These are phyloP conservation scores for Poa annua DNA, from an alignment of 176 grass and related monocot species.

Conservation along the genomic window DNA sequence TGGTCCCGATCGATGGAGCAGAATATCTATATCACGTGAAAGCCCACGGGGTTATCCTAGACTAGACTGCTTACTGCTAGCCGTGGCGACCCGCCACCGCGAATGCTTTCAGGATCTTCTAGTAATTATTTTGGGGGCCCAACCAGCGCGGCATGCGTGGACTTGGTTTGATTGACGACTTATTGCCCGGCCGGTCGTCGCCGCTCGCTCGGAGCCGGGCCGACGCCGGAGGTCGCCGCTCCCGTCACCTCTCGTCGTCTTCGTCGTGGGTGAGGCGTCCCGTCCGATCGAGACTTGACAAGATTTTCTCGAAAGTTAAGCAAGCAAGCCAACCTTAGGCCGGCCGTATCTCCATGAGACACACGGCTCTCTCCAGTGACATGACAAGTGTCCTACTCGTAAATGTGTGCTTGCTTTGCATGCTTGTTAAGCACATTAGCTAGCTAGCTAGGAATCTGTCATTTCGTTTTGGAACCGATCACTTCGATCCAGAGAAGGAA, in stretches of 20 bases:
- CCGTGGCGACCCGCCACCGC: slow-evolving; percentile 7
- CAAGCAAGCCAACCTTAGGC: neutral
- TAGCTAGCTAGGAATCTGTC: slow-evolving; percentile 2
- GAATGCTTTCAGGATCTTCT: neutral
- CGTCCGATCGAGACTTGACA: neutral
- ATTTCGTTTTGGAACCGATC: slow-evolving; percentile 5
- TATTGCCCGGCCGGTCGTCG: neutral
- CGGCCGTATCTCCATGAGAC: neutral
- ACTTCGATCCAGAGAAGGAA: neutral
- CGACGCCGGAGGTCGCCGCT: neutral
- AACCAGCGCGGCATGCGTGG: neutral
- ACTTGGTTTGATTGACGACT: neutral
- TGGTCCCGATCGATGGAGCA: neutral
- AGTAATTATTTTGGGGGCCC: neutral
- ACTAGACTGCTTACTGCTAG: neutral
- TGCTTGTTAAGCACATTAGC: neutral
- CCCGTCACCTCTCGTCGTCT: neutral
- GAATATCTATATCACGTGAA: neutral
- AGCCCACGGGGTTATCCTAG: neutral
- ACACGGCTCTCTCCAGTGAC: neutral
- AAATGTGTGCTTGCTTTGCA: neutral
- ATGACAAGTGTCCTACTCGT: neutral
- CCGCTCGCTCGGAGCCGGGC: neutral
- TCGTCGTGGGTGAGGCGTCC: slow-evolving; percentile 4
- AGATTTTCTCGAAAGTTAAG: neutral